Conservation (phyloP, 163 green algal species). For the Chlorella variabilis region DNA sequence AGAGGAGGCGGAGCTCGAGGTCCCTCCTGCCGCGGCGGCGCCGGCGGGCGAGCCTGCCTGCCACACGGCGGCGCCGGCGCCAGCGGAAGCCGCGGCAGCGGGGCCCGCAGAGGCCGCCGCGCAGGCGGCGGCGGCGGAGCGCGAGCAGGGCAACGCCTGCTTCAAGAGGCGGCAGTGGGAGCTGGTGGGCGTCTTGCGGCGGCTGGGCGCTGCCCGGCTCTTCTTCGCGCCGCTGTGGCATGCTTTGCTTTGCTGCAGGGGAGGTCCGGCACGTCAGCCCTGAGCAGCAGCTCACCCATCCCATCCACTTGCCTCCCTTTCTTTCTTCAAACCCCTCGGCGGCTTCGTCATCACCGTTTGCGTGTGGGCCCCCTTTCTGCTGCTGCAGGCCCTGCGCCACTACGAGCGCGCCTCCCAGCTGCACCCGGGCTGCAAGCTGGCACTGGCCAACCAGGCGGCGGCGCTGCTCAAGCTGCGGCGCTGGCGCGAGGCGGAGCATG, state of each 20-base stretch:
- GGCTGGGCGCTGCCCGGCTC: no score
- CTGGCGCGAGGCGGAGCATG: neutral
- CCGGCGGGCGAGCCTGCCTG: neutral
- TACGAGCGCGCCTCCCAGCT: conserved; percentile 6
- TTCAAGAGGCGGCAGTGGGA: conserved; percentile 32
- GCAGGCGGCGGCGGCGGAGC: neutral
- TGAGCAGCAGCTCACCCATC: no score
- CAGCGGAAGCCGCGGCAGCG: neutral
- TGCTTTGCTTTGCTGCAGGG: no score
- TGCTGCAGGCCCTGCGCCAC: neutral
- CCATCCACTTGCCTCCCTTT: neutral
- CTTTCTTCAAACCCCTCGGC: no score
- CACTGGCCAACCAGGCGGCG: conserved; percentile 5
- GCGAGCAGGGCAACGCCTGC: conserved; percentile 9
- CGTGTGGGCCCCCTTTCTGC: no score
- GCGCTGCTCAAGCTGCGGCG: conserved; percentile 32
- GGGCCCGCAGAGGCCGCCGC: neutral
- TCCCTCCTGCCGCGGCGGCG: neutral
- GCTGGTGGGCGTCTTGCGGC: no score
- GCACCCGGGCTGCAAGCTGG: conserved; percentile 9
- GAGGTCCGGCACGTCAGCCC: no score
- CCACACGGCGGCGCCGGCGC: no score
- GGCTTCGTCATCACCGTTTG: neutral
- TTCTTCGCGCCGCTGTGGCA: no score
- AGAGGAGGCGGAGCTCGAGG: conserved; percentile 7